These are phyloP conservation scores for Hortiboletus campestris DNA, from an alignment of 768 basidiomycete genomes.

Conservation along the genomic window DNA sequence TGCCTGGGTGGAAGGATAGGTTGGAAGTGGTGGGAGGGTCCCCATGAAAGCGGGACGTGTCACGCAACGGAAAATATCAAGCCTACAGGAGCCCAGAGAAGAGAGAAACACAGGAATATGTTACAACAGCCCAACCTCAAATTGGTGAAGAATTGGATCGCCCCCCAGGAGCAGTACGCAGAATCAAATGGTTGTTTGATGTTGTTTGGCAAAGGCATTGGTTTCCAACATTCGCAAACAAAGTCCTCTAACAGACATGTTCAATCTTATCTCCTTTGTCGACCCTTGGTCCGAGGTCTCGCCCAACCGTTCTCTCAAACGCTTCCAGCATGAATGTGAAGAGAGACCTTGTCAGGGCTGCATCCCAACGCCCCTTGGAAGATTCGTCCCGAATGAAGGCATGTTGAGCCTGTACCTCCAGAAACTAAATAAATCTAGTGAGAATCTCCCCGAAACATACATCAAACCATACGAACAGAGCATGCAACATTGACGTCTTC, in stretches of 20 bases:
- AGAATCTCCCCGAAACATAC: background rate
- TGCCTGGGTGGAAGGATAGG: conserved; percentile 52
- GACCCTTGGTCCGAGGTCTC: conserved; percentile 75
- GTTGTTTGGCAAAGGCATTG: conserved; percentile 7
- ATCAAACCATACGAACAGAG: conserved; percentile 53
- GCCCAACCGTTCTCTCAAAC: conserved; percentile 82
- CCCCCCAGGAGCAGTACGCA: no score
- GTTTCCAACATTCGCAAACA: conserved; percentile 10
- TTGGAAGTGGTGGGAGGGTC: conserved; percentile 41
- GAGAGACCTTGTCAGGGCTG: conserved; percentile 77
- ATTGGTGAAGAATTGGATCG: background rate
- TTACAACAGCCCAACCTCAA: background rate
- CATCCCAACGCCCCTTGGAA: conserved; percentile 95
- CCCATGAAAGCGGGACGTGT: conserved; percentile 19
- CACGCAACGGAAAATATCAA: background rate
- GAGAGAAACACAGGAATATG: background rate
- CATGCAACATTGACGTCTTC: conserved; percentile 74
- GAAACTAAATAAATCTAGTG: conserved; percentile 51
- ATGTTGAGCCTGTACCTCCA: conserved; percentile 97
- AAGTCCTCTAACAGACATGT: conserved; percentile 60
- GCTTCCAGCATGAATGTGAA: conserved; percentile 91
- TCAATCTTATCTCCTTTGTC: conserved; percentile 50
- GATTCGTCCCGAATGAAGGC: conserved; percentile 93
- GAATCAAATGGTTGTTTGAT: background rate
- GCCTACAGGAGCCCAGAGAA: background rate